Base-by-base conservation (phyloP, 805 yeast genomes). In the Martiniozyma abietophila region DNA sequence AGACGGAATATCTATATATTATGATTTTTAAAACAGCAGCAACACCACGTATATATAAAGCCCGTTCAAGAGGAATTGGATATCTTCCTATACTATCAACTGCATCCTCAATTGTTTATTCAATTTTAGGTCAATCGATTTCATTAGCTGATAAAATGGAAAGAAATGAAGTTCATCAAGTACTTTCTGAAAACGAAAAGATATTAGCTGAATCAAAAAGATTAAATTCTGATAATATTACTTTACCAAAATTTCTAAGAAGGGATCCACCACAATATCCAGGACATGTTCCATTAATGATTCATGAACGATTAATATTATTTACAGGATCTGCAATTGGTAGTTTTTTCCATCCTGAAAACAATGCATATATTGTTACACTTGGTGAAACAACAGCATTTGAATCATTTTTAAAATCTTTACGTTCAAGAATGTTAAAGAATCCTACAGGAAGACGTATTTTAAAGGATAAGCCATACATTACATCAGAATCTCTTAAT, bases 321-420 rank as follows among this genome's bases (percentile, higher is more conserved):
- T 74, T 83, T 42, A 56, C 66, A 0, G 78, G 85, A 1, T 80
- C 94, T 4, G 84, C 94, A 2, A 50, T 82, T 14, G 89, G 88
- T 17, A 80, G 96, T 0, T 76, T 64, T 48, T 62, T 71, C 32
- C 86, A 80, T 48, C 94, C 92, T 5, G 85, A 79, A 47, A 59
- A 77, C 36, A 83, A 83, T 38, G 74, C 73, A 40, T 76, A 78
- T 48, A 80, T 82, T 38, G 86, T 80, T 16, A 86, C 82, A 25
- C 63, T 82, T 45, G 98, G 98, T 1, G 98, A 92, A 53, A 76
- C 89, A 11, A 80, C 96, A 0, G 95, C 95, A 6, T 64, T 80
- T 26, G 76, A 80, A 8, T 69, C 66, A 20, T 74, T 86, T 22
- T 65, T 94, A 34, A 65, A 64, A 15, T 58, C 65, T 11, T 56